Conservation (phyloP, 805 yeast species). For the Candida koratica region DNA sequence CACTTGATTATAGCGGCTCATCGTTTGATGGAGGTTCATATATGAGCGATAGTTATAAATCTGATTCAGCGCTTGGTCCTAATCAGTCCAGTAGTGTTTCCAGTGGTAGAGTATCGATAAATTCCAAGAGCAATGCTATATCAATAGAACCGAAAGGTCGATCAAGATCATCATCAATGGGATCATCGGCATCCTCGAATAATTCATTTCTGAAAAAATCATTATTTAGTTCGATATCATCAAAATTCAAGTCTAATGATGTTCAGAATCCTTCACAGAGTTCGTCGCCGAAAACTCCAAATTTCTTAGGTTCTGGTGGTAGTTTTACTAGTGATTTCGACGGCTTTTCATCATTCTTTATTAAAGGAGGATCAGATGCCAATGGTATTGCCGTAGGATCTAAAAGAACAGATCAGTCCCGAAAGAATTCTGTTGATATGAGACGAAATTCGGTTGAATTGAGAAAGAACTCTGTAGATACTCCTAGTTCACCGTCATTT, state of each 20-base stretch:
- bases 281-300: slow-evolving; percentile 6
- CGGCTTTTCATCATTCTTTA: slow-evolving; percentile 10
- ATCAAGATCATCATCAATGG: slow-evolving; percentile 16
- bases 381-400: slow-evolving; percentile 12
- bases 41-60: slow-evolving; percentile 10
- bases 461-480: slow-evolving; percentile 7
- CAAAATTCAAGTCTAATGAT: slow-evolving; percentile 32
- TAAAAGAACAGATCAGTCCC: slow-evolving; percentile 3
- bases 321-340: neutral
- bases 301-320: slow-evolving; percentile 1
- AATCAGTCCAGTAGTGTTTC: slow-evolving; percentile 6
- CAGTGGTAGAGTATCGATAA: slow-evolving; percentile 6
- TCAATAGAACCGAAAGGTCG: slow-evolving; percentile 10
- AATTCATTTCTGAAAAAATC: slow-evolving; percentile 19
- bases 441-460: slow-evolving; percentile 9
- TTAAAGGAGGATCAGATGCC: slow-evolving; percentile 12
- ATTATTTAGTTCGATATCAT: slow-evolving; percentile 36
- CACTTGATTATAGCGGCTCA: slow-evolving; percentile 14
- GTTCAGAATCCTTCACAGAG: slow-evolving; percentile 7
- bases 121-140: slow-evolving; percentile 13
- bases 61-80: neutral
- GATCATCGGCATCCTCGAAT: slow-evolving; percentile 15
- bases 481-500: slow-evolving; percentile 11
- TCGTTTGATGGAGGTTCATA: slow-evolving; percentile 13
- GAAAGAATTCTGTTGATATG: slow-evolving; percentile 8